Evolutionary conservation across 2,329 filamentous ascomycete genomes (phyloP), one percentile per base, ranked within the genome.

Genomic region (Colletotrichum noveboracense): DNA sequence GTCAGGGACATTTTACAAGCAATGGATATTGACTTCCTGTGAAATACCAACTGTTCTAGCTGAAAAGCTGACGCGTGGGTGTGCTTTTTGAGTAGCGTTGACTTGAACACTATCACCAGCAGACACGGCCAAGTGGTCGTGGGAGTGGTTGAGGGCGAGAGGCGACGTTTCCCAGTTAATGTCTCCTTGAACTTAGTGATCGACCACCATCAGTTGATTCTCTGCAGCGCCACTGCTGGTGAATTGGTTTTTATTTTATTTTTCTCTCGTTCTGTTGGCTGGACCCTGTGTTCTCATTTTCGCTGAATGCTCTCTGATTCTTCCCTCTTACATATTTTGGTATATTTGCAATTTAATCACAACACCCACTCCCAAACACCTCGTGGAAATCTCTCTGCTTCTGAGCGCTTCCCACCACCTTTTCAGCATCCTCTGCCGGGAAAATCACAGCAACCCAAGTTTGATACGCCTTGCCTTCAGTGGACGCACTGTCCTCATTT

Each of bases 1-100:
- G 0, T 52, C n/a, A 24, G 0, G n/a, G 1, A 48, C 6, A 48
- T 7, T 7, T 24, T 52, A 7, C 21, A 21, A 21, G 6, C n/a
- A 5, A 18, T 30, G 0, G 1, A 58, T 6, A 30, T 13, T 7
- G 24, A 58, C 1, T 26, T 21, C 1, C 4, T 1, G 13, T 58
- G 7, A 18, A 58, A 4, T 3, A 58, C 5, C 4, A 28, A 26
- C 13, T 30, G 26, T 30, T 58, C 24, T 58, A 58, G 55, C 24
- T 4, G 43, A 7, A 52, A 58, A 28, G 55, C 55, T 24, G 21
- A 28, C 55, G 13, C 13, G 13, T 58, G 38, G 18, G 38, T 0
- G 38, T 48, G 38, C 38, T 1, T 21, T n/a, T 48, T 48, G 38
- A 48, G 38, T 48, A 48, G 2, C 9, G 18, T 36, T 16, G 34